phyloP scores from a whole-genome alignment of 768 basidiomycete species.

The Austroboletus festivus region DNA sequence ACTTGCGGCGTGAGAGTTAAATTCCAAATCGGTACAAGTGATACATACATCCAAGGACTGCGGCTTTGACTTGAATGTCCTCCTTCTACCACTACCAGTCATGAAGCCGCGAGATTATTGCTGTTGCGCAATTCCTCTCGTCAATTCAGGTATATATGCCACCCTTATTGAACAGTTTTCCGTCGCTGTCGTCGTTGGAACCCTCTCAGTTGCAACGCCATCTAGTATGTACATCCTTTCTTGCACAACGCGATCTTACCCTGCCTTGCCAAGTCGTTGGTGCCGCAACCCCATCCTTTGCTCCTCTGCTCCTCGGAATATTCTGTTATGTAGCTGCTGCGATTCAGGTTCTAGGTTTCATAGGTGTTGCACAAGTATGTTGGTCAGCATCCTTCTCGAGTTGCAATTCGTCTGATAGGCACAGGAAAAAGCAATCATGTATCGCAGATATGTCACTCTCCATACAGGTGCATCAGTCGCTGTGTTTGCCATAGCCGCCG shows the following conservation, averaged over 20 bases:
- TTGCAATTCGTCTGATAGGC: conserved; percentile 4
- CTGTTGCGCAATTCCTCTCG: conserved; percentile 87
- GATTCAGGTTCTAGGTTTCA: conserved; percentile 78
- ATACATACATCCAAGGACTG: neutral
- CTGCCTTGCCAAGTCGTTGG: conserved; percentile 65
- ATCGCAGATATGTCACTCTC: conserved; percentile 65
- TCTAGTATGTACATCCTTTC: conserved; percentile 52
- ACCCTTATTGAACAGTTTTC: conserved; percentile 75
- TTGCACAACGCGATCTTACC: conserved; percentile 7
- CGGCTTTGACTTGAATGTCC: too few species aligned
- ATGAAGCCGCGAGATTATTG: conserved; percentile 87
- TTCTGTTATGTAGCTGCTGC: conserved; percentile 74
- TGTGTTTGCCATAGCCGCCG: conserved; percentile 74
- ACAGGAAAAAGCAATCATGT: conserved; percentile 67
- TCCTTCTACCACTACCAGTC: conserved; percentile 1
- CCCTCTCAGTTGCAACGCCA: conserved; percentile 74
- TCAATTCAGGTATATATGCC: conserved; percentile 88
- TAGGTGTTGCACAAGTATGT: conserved; percentile 74
- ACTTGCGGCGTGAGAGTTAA: conserved; percentile 18
- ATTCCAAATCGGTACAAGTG: conserved; percentile 5
- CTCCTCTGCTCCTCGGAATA: conserved; percentile 68
- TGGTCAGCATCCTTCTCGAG: neutral
- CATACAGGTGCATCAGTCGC: conserved; percentile 53
- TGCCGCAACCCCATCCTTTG: conserved; percentile 75
- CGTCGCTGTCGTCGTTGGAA: conserved; percentile 62